These are phyloP conservation scores for Salvia sclarea DNA, from an alignment of 305 asterid genomes.

Conservation along the genomic window DNA sequence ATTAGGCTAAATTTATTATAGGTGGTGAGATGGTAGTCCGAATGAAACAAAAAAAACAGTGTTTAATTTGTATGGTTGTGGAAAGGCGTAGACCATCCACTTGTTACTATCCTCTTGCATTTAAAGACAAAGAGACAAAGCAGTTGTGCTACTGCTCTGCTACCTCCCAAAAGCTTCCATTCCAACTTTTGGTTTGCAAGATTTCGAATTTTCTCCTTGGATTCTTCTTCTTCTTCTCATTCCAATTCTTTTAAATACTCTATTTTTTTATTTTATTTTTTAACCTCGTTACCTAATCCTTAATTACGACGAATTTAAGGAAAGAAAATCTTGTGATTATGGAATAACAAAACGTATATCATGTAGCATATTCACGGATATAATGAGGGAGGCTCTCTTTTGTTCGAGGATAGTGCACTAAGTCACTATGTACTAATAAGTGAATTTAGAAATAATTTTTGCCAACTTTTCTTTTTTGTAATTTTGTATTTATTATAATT, in stretches of 20 bases:
- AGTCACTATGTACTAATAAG: not conserved
- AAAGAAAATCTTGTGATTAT: not conserved
- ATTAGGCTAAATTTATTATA: not conserved
- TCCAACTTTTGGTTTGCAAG: constrained; percentile 26
- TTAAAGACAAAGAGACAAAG: constrained; percentile 41
- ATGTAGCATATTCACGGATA: constrained; percentile 3
- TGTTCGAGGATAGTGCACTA: constrained; percentile 11
- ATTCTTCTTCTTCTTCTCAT: constrained; percentile 17
- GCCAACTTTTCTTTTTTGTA: not conserved
- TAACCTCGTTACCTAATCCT: not conserved
- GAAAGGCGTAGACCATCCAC: constrained; percentile 31
- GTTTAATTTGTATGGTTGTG: constrained; percentile 30
- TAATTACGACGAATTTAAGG: constrained; percentile 14
- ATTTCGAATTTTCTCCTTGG: constrained; percentile 15
- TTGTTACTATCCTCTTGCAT: constrained; percentile 36
- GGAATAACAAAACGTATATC: not conserved
- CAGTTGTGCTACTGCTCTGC: constrained; percentile 30
- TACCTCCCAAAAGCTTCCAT: constrained; percentile 33
- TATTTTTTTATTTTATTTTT: not conserved
- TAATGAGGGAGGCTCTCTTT: not conserved
- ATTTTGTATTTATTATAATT: not conserved
- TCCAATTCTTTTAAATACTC: not conserved
- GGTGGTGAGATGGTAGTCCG: constrained; percentile 9
- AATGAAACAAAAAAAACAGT: constrained; percentile 10
- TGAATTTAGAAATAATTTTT: not conserved